phyloP scores from a whole-genome alignment of 805 yeast genomes.

The Candida chilensis region DNA sequence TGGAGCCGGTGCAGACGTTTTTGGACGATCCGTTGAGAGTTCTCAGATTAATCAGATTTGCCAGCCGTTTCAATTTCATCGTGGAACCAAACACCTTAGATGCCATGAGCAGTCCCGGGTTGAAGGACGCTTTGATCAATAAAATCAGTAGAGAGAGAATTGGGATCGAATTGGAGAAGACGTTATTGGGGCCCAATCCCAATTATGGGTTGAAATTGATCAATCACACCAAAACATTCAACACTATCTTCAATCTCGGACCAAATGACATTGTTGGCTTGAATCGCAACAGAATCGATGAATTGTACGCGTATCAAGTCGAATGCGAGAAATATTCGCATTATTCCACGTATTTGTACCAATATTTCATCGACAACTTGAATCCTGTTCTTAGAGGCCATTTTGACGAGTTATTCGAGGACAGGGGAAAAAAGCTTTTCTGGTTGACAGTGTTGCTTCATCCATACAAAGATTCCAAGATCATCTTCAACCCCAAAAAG shows the following conservation, averaged over 20 bases:
- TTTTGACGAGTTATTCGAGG: too few species aligned
- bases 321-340: too few species aligned
- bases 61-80: constrained; percentile 62
- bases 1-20: constrained; percentile 78
- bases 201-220: constrained; percentile 54
- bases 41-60: constrained; percentile 77
- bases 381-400: too few species aligned
- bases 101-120: constrained; percentile 56
- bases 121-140: constrained; percentile 47
- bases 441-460: constrained; percentile 42
- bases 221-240: constrained; percentile 42
- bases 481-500: constrained; percentile 29
- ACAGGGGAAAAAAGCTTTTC: constrained; percentile 18
- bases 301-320: too few species aligned
- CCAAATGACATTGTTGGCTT: constrained; percentile 1
- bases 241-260: constrained; percentile 45
- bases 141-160: constrained; percentile 89
- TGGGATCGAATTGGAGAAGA: constrained; percentile 78
- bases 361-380: too few species aligned
- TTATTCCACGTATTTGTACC: too few species aligned
- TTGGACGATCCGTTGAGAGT: constrained; percentile 92
- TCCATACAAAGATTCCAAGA: constrained; percentile 33
- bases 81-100: constrained; percentile 49
- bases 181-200: constrained; percentile 56
- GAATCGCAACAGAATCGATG: background rate